Evolutionary conservation across 306 rosid genomes (phyloP).

Genomic region (Trichosanthes cucumerina): DNA sequence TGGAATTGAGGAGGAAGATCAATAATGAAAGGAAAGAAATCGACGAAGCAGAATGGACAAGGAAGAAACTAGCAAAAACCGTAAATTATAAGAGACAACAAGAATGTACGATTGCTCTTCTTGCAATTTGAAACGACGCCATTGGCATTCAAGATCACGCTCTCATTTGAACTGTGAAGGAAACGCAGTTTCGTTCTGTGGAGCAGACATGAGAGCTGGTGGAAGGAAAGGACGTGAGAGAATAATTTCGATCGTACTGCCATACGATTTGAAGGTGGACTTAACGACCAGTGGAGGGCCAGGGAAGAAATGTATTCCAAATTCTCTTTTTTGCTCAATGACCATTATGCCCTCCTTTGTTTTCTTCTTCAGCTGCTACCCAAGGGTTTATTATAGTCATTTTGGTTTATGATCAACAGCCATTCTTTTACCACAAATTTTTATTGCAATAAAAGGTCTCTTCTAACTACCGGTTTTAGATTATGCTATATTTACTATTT

Average conservation of each 20-base stretch:
- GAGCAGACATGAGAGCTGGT: constrained; percentile 8
- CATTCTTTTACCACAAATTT: neutral
- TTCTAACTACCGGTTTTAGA: neutral
- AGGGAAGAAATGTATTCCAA: neutral
- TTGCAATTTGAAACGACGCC: neutral
- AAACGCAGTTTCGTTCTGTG: neutral
- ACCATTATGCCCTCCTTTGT: neutral
- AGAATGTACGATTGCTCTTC: neutral
- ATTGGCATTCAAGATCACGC: neutral
- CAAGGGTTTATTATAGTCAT: neutral
- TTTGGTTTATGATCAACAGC: neutral
- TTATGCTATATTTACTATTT: neutral
- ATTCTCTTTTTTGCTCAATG: neutral
- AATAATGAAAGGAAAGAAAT: constrained; percentile 5
- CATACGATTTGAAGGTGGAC: neutral
- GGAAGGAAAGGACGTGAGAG: constrained; percentile 15
- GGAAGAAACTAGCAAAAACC: neutral
- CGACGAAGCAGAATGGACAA: neutral
- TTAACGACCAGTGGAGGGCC: neutral
- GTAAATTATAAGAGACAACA: neutral
- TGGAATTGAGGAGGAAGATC: neutral
- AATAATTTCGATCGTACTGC: constrained; percentile 6
- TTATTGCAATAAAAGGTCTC: neutral
- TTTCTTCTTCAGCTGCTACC: neutral
- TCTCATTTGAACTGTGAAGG: neutral